Evolutionary conservation across 441 rosid genomes (phyloP).

Genomic region (Metrosideros polymorpha): DNA sequence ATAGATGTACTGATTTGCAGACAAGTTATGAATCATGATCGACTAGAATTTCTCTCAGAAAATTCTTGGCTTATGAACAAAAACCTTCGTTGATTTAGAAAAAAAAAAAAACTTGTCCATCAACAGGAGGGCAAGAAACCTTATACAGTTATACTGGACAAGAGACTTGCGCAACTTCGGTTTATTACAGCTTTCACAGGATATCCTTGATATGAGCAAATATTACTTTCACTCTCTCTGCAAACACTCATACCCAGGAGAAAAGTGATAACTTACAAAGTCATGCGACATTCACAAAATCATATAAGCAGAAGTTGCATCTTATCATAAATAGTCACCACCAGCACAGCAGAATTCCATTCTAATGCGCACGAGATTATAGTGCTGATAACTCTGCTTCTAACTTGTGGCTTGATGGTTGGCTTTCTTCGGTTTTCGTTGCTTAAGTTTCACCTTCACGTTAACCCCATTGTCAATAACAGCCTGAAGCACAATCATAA

Average conservation of each 20-base stretch:
- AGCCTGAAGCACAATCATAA: slow-evolving; percentile 61
- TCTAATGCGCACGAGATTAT: not conserved
- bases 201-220: not conserved
- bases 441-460: slow-evolving; percentile 83
- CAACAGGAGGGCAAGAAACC: not conserved
- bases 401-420: not conserved
- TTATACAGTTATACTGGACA: not conserved
- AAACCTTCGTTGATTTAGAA: not conserved
- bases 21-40: not conserved
- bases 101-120: not conserved
- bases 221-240: not conserved
- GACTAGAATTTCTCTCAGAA: not conserved
- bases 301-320: not conserved
- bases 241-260: not conserved
- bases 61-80: not conserved
- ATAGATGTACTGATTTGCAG: not conserved
- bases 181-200: not conserved
- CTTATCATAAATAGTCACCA: not conserved
- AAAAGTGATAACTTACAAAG: not conserved
- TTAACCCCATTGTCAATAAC: slow-evolving; percentile 60
- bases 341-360: not conserved
- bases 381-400: not conserved
- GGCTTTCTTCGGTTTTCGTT: slow-evolving; percentile 31
- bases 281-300: not conserved
- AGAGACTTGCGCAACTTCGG: not conserved